Percentiles rank a stretch among this genome's conserved stretches.
These are phyloP conservation scores for Leccinum pallidistipes DNA, from an alignment of 1,284 basidiomycete species.

Conservation along the genomic window DNA sequence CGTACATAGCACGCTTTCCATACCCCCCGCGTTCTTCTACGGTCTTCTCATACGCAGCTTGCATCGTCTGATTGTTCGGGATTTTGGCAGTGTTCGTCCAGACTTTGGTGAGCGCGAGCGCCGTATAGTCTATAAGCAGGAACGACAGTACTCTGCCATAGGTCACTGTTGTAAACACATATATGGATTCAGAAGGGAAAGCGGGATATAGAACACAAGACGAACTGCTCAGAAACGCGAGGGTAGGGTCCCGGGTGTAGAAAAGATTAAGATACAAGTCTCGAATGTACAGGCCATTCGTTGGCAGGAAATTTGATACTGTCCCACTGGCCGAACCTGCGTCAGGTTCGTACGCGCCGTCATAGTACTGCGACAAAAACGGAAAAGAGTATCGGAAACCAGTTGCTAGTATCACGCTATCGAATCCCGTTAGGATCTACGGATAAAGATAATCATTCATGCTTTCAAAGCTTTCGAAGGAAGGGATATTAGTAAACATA, in stretches of 20 bases:
- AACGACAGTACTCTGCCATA: not conserved
- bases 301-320: conserved; percentile 12
- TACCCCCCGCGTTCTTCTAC: conserved; percentile 15
- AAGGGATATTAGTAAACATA: not conserved
- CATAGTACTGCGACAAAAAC: conserved; percentile 19
- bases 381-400: conserved; percentile 15
- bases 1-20: conserved; percentile 6
- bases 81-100: conserved; percentile 21
- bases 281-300: conserved; percentile 15
- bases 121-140: not conserved
- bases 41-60: not conserved
- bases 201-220: not conserved
- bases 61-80: conserved; percentile 8
- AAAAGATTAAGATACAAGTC: conserved; percentile 21
- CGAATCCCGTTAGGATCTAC: conserved; percentile 16
- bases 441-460: not conserved
- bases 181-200: not conserved
- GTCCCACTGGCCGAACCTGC: not conserved
- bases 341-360: conserved; percentile 5
- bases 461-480: not conserved
- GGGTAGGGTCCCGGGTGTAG: conserved; percentile 18
- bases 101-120: conserved; percentile 20
- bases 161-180: not conserved
- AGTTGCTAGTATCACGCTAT: conserved; percentile 13
- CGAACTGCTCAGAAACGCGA: conserved; percentile 17